phyloP scores from a whole-genome alignment of 768 basidiomycete species.

The Tylopilus intermedius region DNA sequence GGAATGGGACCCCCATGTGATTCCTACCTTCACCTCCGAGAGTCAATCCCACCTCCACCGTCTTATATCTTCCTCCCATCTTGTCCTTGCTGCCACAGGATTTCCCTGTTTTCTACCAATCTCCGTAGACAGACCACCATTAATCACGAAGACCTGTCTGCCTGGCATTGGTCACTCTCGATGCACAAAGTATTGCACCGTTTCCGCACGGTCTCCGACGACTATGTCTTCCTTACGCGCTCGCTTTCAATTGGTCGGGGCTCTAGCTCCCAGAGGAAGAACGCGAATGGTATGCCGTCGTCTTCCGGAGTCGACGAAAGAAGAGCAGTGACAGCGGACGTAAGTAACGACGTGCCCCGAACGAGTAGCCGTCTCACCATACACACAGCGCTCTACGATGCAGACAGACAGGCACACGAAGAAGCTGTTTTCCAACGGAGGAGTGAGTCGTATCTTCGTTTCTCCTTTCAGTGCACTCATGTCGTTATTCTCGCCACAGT shows the following conservation, averaged over 20 bases:
- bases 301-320: constrained; percentile 77
- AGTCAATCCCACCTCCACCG: constrained; percentile 38
- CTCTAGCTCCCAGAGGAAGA: constrained; percentile 65
- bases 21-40: constrained; percentile 47
- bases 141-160: constrained; percentile 66
- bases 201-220: constrained; percentile 54
- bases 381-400: constrained; percentile 71
- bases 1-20: constrained; percentile 47
- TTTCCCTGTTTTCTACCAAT: constrained; percentile 25
- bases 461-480: constrained; percentile 5
- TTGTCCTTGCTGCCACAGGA: constrained; percentile 66
- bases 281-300: constrained; percentile 89
- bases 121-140: constrained; percentile 36
- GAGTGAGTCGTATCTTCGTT: constrained; percentile 43
- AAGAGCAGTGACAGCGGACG: constrained; percentile 63
- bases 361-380: constrained; percentile 3
- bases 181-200: constrained; percentile 81
- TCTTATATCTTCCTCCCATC: constrained; percentile 82
- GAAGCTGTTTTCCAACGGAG: constrained; percentile 86
- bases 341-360: constrained; percentile 30
- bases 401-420: constrained; percentile 88
- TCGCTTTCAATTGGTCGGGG: constrained; percentile 87
- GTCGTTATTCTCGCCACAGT: constrained; percentile 31
- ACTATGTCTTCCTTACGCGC: constrained; percentile 61
- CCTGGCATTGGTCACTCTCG: constrained; percentile 80